Base-by-base conservation (phyloP, 345 rosid genomes). In the Arabis hirsuta region DNA sequence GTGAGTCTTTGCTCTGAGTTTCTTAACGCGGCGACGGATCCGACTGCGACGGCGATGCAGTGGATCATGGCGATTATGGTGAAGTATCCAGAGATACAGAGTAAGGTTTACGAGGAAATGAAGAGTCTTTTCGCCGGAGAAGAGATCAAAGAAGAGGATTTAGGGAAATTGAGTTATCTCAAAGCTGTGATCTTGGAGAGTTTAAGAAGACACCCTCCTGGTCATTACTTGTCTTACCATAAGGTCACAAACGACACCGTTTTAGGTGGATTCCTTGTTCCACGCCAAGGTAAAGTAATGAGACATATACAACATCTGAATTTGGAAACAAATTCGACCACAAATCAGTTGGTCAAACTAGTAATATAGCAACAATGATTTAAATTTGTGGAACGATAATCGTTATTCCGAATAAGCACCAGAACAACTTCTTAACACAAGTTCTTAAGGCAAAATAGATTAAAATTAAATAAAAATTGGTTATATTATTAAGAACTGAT, bases 21-120 rank as follows among this genome's bases (percentile, higher is more conserved):
- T 62, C 66, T 78, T 1, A 78, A 78, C 42, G 81, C 81, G 7
- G 81, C 65, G 3, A 78, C 78, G 3, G 81, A 78, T 67, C 77
- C 81, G 0, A 78, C 78, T 0, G 77, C 81, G 7, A 78, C 81
- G 47, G 74, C 70, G 3, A 45, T 78, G 54, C 78, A 78, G 61
- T 78, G 81, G 81, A 78, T 78, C n/a, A 45, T 78, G 81, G 81
- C 78, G 50, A 12, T 66, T 8, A 26, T 78, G 73, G 80, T 77
- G 58, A 77, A 77, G 45, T 67, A 77, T 39, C 77, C 73, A 20
- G 73, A 72, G 68, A 67, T 78, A 44, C 81, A 78, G 69, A 24
- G 77, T 12, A 78, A 72, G 9, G 69, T 67, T 0, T 73, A 66
- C 43, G 73, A 67, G 39, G 78, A 78, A 22, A 72, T 67, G 55